Base-by-base conservation (phyloP, 2,329 filamentous ascomycete species). In the Rhexocercosporidium sp. region DNA sequence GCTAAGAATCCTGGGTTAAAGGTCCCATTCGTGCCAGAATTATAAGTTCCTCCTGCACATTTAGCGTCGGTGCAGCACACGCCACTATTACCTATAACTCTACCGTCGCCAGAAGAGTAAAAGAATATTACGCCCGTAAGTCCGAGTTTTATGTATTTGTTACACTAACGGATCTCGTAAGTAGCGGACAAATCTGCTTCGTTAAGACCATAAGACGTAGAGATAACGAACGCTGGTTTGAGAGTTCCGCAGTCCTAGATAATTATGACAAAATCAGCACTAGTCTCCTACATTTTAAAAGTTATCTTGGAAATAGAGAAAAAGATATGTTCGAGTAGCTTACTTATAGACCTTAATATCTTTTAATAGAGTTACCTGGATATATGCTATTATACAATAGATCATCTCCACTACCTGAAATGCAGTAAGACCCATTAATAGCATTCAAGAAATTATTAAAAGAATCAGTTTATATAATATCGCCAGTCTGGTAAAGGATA, bases 1-100 rank as follows among this genome's bases (percentile, higher is more conserved):
- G 84, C 85, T 0, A 90, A 90, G 78, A 92, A 92, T 0, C 82
- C 83, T 1, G 88, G 83, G 47, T 72, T 71, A 65, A 72, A 73
- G 22, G 77, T 73, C 25, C 70, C 70, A 3, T 49, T 47, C 5
- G 31, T 53, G 11, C 70, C 69, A 14, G 66, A 46, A 62, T 70
- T 73, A 11, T 37, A 37, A 11, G 34, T 37, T 37, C 34, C 34
- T 37, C 34, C 34, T 11, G 34, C 34, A 9, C 34, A 37, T 37
- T 37, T 37, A 11, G 34, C 34, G 9, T 37, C 12, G 34, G 34
- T 37, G 34, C 34, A 37, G 34, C 34, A 37, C 12, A 11, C 8
- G 8, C 34, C 73, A 56, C 74, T 69, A 66, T 80, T 80, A 56
- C 80, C 79, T 27, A 78, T 69, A 34, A 70, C 68, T 11, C 70